Evolutionary conservation across 805 yeast genomes (phyloP).

Genomic region (Metschnikowia kofuensis): DNA sequence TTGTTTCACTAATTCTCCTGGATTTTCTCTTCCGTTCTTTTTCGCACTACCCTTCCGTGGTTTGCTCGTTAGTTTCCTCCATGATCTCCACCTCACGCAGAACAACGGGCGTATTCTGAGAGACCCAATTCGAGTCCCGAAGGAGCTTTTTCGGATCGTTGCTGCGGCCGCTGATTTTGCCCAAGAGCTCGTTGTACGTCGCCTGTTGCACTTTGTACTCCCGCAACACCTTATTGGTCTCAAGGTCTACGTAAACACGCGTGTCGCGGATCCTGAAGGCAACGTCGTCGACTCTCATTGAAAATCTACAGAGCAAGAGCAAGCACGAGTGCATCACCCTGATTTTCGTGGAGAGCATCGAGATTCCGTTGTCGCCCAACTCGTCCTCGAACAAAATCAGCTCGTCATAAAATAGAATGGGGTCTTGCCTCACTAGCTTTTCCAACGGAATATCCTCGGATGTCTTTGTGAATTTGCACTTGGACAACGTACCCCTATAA

Average conservation of each 20-base stretch:
- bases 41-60: no score
- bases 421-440: slow-evolving; percentile 69
- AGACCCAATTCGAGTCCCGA: slow-evolving; percentile 71
- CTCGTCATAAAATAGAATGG: slow-evolving; percentile 86
- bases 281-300: slow-evolving; percentile 87
- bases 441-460: slow-evolving; percentile 59
- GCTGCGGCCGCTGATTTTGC: slow-evolving; percentile 24
- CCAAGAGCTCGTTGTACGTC: slow-evolving; percentile 30
- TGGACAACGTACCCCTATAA: slow-evolving; percentile 60
- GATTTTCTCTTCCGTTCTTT: no score
- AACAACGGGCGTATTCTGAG: slow-evolving; percentile 58
- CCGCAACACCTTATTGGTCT: slow-evolving; percentile 58
- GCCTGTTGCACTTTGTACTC: slow-evolving; percentile 67
- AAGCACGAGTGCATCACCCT: slow-evolving; percentile 86
- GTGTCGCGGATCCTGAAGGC: slow-evolving; percentile 81
- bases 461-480: slow-evolving; percentile 21
- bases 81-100: slow-evolving; percentile 19
- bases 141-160: slow-evolving; percentile 47
- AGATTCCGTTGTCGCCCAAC: slow-evolving; percentile 92
- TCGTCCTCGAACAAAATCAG: slow-evolving; percentile 91
- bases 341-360: slow-evolving; percentile 71
- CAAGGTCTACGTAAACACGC: slow-evolving; percentile 76
- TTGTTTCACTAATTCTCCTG: background rate
- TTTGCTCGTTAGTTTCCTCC: background rate
- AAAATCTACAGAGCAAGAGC: slow-evolving; percentile 70